A percentile compares a stretch with the other conserved stretches of the same genome.
Evolutionary conservation across 768 basidiomycete species (phyloP).

Genomic region (Mycena vitilis): DNA sequence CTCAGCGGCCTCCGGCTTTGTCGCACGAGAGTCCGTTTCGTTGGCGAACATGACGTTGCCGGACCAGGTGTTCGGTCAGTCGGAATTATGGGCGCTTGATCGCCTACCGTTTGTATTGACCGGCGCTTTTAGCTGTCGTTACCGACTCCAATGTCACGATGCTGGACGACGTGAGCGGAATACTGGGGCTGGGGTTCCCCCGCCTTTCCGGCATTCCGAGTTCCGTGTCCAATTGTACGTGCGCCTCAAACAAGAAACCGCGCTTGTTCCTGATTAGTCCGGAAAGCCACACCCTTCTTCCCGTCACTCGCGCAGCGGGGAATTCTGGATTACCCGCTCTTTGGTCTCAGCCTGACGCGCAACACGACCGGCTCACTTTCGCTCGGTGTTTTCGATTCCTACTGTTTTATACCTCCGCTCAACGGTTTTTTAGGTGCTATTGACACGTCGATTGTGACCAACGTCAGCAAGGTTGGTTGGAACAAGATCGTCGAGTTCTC

Average conservation of each 20-base stretch:
- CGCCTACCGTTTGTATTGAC: neutral
- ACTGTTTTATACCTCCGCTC: neutral
- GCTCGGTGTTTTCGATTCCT: conserved; percentile 57
- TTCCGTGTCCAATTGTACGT: conserved; percentile 61
- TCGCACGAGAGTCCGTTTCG: conserved; percentile 72
- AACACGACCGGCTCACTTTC: conserved; percentile 72
- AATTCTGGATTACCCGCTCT: conserved; percentile 77
- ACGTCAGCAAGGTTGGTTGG: conserved; percentile 74
- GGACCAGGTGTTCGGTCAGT: conserved; percentile 76
- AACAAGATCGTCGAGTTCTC: conserved; percentile 80
- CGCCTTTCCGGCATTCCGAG: conserved; percentile 72
- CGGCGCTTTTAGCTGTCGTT: conserved; percentile 60
- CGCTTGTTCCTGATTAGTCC: conserved; percentile 11
- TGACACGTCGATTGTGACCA: conserved; percentile 73
- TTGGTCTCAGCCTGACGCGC: conserved; percentile 74
- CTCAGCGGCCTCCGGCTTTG: conserved; percentile 74
- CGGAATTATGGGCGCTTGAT: conserved; percentile 8
- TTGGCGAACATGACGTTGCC: conserved; percentile 70
- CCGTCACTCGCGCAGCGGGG: conserved; percentile 71
- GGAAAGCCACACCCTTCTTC: conserved; percentile 75
- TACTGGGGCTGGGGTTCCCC: conserved; percentile 82
- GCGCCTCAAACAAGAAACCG: neutral
- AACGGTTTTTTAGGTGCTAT: conserved; percentile 67
- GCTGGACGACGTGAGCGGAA: conserved; percentile 72
- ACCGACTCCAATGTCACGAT: conserved; percentile 73